Evolutionary conservation across 257 asterid genomes (phyloP), one percentile per base, ranked within the genome.

Genomic region (Striga asiatica): DNA sequence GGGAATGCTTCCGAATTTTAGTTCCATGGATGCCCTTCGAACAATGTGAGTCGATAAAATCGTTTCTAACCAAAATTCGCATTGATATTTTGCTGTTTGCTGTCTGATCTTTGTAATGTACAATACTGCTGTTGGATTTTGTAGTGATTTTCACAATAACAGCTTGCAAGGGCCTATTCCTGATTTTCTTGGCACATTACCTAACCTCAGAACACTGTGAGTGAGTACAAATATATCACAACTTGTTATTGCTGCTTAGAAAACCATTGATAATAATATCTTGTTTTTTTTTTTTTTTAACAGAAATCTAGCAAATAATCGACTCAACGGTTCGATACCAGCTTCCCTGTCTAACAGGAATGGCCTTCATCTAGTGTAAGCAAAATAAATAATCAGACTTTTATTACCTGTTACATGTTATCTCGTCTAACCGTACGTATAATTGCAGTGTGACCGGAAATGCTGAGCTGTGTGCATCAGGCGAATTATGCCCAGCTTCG

Each of bases 41-140:
- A 81, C 55, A 25, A 74, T 83, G 94, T 83, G 42, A 57, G 74
- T n/a, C n/a, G n/a, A n/a, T n/a, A n/a, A n/a, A n/a, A n/a, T n/a
- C n/a, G n/a, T n/a, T n/a, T n/a, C 31, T 27, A 27, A 27, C 31
- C 31, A 27, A 27, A 27, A 27, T 27, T 27, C 31, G 6, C 31
- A 31, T 31, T 31, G 9, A 31, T n/a, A n/a, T n/a, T n/a, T n/a
- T n/a, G n/a, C n/a, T n/a, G n/a, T n/a, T n/a, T n/a, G n/a, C n/a
- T n/a, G n/a, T n/a, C n/a, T n/a, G n/a, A n/a, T n/a, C n/a, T n/a
- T n/a, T n/a, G n/a, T n/a, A n/a, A n/a, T n/a, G n/a, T n/a, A n/a
- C n/a, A n/a, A n/a, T n/a, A n/a, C n/a, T 21, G 10, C 23, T 14
- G 27, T 1, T 16, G 5, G 22, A 5, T 16, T 43, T n/a, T 23